Evolutionary conservation across 164 flowering plant genomes (phyloP).

Genomic region (Stephania japonica): DNA sequence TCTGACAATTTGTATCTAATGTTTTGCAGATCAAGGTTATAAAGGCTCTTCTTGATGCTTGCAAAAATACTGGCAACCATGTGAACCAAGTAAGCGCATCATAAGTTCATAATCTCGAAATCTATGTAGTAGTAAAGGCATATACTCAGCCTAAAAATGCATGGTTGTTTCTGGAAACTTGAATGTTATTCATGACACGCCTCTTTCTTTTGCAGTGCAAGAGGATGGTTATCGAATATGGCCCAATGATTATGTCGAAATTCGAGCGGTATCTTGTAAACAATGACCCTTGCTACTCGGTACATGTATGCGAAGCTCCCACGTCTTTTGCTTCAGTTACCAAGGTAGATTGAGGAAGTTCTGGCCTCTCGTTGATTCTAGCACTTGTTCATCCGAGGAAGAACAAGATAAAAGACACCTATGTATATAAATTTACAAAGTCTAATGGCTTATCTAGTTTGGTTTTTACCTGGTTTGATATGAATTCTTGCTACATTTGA

Average conservation of each 20-base stretch:
- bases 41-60: constrained; percentile 15
- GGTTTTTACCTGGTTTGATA: not conserved
- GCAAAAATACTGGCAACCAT: constrained; percentile 15
- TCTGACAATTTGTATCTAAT: not conserved
- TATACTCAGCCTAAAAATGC: too few relatives aligned
- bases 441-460: not conserved
- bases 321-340: not conserved
- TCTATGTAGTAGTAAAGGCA: too few relatives aligned
- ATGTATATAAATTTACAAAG: not conserved
- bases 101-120: not conserved
- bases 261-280: constrained; percentile 13
- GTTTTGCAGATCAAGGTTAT: constrained; percentile 17
- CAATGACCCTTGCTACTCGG: constrained; percentile 16
- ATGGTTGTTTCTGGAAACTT: too few relatives aligned
- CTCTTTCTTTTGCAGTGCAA: constrained; percentile 19
- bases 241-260: constrained; percentile 18
- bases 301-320: constrained; percentile 15
- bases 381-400: not conserved
- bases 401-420: not conserved
- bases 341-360: not conserved
- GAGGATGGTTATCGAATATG: constrained; percentile 21
- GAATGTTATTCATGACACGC: too few relatives aligned
- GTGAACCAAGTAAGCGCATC: constrained; percentile 16
- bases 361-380: not conserved
- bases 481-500: not conserved